These are phyloP conservation scores for Microstegium vimineum DNA, from an alignment of 176 grass and related monocot genomes.

Conservation along the genomic window DNA sequence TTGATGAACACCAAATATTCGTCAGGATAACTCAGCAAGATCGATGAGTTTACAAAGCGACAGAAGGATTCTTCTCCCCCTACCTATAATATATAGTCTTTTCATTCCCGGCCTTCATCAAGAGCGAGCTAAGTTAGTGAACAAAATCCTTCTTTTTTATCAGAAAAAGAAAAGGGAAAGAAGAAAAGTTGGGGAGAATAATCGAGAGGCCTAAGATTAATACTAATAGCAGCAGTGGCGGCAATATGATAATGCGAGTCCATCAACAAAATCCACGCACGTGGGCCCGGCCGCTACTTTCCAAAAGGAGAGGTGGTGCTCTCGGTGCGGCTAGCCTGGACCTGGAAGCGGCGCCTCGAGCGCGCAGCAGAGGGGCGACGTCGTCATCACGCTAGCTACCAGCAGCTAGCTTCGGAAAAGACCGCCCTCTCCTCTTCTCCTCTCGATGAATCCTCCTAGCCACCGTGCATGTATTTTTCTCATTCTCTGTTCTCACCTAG, in stretches of 20 bases:
- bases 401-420: neutral
- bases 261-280: neutral
- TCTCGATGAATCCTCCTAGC: neutral
- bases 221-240: neutral
- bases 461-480: neutral
- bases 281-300: neutral
- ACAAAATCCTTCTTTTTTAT: neutral
- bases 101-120: neutral
- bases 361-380: conserved; percentile 5
- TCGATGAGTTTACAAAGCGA: neutral
- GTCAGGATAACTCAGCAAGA: neutral
- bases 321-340: conserved; percentile 20
- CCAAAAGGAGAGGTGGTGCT: neutral
- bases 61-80: neutral
- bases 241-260: neutral
- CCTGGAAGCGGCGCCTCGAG: conserved; percentile 62
- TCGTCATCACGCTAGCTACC: neutral
- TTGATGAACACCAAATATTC: neutral
- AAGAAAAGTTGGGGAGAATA: neutral
- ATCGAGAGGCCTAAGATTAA: conserved; percentile 1
- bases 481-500: neutral
- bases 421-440: neutral
- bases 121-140: neutral
- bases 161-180: neutral
- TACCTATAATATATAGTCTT: neutral